A percentile compares a stretch with the other conserved stretches of the same genome.
Conservation (phyloP, 164 flowering plant species). For the Brasenia schreberi region DNA sequence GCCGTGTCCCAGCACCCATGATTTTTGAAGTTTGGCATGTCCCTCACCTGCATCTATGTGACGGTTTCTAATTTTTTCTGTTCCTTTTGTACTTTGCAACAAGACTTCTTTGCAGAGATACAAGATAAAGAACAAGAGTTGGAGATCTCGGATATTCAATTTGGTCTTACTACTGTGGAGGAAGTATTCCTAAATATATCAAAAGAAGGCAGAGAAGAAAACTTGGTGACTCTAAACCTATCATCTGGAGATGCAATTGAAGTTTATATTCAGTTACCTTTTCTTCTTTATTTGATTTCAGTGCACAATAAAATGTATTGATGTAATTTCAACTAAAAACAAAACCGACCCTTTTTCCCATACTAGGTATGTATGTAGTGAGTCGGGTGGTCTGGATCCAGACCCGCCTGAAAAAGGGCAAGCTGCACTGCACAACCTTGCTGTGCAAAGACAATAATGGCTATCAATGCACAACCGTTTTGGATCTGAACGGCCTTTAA, state of each 20-base stretch:
- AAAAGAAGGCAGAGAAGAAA: slow-evolving; percentile 74
- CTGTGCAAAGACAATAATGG: too few relatives aligned
- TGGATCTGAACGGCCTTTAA: too few relatives aligned
- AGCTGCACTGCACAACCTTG: too few relatives aligned
- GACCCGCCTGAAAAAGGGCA: too few relatives aligned
- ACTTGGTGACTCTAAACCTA: slow-evolving; percentile 40
- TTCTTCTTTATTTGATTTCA: too few relatives aligned
- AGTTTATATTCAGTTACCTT: slow-evolving; percentile 14
- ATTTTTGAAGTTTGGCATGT: too few relatives aligned
- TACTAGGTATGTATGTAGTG: too few relatives aligned
- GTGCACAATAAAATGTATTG: too few relatives aligned
- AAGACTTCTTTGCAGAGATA: slow-evolving; percentile 59
- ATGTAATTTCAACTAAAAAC: not conserved
- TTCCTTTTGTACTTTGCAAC: slow-evolving; percentile 1
- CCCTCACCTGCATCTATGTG: not conserved
- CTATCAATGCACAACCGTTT: too few relatives aligned
- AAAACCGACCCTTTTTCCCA: not conserved
- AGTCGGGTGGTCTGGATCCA: too few relatives aligned
- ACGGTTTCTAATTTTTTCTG: not conserved
- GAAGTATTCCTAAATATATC: slow-evolving; percentile 96
- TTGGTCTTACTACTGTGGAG: slow-evolving; percentile 85
- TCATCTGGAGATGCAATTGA: slow-evolving; percentile 49
- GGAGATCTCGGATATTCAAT: slow-evolving; percentile 77
- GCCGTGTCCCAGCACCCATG: too few relatives aligned
- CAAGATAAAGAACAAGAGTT: slow-evolving; percentile 70